Evolutionary conservation across 2,329 filamentous ascomycete species (phyloP).

Genomic region (Amesomyces nigricolor): DNA sequence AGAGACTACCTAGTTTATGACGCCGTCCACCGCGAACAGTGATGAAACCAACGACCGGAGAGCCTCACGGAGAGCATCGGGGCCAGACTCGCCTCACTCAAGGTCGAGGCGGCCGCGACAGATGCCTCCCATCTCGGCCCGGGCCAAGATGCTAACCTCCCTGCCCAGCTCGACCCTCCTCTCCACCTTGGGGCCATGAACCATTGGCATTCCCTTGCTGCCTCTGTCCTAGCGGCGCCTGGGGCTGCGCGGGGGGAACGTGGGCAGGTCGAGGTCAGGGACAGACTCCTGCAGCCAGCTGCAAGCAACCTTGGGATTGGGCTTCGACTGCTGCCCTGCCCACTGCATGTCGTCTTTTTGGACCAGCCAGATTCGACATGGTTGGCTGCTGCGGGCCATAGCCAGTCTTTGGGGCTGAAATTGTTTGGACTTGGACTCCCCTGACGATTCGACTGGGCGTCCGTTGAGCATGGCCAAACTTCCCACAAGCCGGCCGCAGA

Average conservation of each 20-base stretch:
- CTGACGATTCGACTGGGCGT: conserved; percentile 20
- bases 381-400: conserved; percentile 18
- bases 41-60: conserved; percentile 6
- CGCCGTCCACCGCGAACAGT: not conserved
- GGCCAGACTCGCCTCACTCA: not conserved
- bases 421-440: conserved; percentile 13
- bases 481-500: conserved; percentile 12
- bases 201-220: not conserved
- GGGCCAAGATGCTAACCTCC: not conserved
- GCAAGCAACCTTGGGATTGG: not conserved
- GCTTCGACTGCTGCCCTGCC: conserved; percentile 10
- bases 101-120: conserved; percentile 3
- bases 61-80: not conserved
- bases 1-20: conserved; percentile 4
- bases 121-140: not conserved
- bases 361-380: conserved; percentile 7
- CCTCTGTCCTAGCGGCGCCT: not conserved
- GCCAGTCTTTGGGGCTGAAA: conserved; percentile 16
- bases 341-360: conserved; percentile 13
- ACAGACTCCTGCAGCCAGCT: not conserved
- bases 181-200: not conserved
- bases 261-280: not conserved
- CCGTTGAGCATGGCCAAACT: conserved; percentile 17
- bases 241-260: not conserved
- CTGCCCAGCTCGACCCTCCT: not conserved